Base-by-base conservation (phyloP, 495 filamentous ascomycete genomes). In the Daldinia loculata region DNA sequence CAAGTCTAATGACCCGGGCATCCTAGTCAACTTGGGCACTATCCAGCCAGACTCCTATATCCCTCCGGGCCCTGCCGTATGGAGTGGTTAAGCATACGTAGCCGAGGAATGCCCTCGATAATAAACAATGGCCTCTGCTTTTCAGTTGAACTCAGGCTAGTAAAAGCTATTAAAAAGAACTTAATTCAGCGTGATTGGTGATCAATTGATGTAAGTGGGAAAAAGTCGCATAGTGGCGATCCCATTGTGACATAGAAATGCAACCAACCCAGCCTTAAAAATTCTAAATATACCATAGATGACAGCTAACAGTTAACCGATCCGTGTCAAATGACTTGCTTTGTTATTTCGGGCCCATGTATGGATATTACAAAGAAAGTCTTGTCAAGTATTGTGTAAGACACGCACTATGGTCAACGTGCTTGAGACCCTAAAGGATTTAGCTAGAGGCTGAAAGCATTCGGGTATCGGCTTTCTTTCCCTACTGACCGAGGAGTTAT, bases 11-110 rank as follows among this genome's bases (percentile, higher is more conserved):
- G 82, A 85, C 61, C 82, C 81, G 0, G 83, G 81, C 0, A 82
- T 86, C 43, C 63, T 80, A 27, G 78, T 86, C 53, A 85, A 87
- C 75, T 15, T 81, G 34, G 56, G 71, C 34, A 62, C 67, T 3
- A 72, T 78, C 15, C 55, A 72, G 70, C 74, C 82, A 12, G 76
- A 77, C 12, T 73, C 74, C 6, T 86, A 85, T 58, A 24, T 78
- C 22, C 79, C 80, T 36, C 83, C 84, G 1, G 82, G 82, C 0
- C 81, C 81, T 26, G 71, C 79, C 15, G 80, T 84, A 15, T 84
- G 80, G 82, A 75, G 68, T 61, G 76, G 70, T 6, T 77, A 63
- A 65, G 34, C 12, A 12, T 30, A 30, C 4, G 4, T 48, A n/a
- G 34, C 11, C 27, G 51, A 24, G 19, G 24, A 51, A 22, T 15